A percentile compares a stretch with the other conserved stretches of the same genome.
phyloP scores from a whole-genome alignment of 257 asterid genomes.

The Fraxinus cuspidata region DNA sequence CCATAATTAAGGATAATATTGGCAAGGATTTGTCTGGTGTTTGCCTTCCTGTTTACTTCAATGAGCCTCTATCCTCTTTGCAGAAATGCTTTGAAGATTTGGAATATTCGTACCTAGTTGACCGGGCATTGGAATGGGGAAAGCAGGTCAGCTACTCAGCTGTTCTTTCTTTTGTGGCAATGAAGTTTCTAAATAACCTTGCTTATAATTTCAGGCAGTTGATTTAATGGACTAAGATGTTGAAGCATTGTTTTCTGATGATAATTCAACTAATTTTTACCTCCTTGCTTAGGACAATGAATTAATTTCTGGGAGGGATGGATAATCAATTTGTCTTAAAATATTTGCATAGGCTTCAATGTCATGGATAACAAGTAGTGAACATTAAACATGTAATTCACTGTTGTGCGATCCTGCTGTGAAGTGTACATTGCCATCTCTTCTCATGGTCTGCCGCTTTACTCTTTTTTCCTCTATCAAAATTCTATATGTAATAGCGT shows the following conservation, averaged over 20 bases:
- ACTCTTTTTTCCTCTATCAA: slow-evolving; percentile 1
- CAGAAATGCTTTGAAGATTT: slow-evolving; percentile 98
- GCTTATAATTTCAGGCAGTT: slow-evolving; percentile 10
- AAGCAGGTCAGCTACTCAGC: slow-evolving; percentile 62
- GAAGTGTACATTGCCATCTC: slow-evolving; percentile 5
- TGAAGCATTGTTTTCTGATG: slow-evolving; percentile 13
- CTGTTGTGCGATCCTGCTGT: slow-evolving; percentile 8
- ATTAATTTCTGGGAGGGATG: neutral
- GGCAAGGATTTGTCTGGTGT: slow-evolving; percentile 99
- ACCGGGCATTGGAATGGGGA: slow-evolving; percentile 91
- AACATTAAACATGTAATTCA: slow-evolving; percentile 18
- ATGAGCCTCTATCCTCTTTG: slow-evolving; percentile 94
- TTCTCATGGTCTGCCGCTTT: slow-evolving; percentile 1
- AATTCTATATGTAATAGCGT: slow-evolving; percentile 1
- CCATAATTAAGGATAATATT: slow-evolving; percentile 95
- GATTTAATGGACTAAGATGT: slow-evolving; percentile 15
- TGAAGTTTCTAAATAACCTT: slow-evolving; percentile 21
- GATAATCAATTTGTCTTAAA: neutral
- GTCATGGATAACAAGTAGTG: neutral
- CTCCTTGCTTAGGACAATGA: neutral
- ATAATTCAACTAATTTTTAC: slow-evolving; percentile 1
- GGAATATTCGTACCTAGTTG: slow-evolving; percentile 93
- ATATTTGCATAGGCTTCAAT: neutral
- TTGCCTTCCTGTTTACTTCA: slow-evolving; percentile 98
- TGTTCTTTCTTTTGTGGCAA: slow-evolving; percentile 22